These are phyloP conservation scores for Thalassiosira livingstoniorum DNA, from an alignment of 352 stramenopile species.

Conservation along the genomic window DNA sequence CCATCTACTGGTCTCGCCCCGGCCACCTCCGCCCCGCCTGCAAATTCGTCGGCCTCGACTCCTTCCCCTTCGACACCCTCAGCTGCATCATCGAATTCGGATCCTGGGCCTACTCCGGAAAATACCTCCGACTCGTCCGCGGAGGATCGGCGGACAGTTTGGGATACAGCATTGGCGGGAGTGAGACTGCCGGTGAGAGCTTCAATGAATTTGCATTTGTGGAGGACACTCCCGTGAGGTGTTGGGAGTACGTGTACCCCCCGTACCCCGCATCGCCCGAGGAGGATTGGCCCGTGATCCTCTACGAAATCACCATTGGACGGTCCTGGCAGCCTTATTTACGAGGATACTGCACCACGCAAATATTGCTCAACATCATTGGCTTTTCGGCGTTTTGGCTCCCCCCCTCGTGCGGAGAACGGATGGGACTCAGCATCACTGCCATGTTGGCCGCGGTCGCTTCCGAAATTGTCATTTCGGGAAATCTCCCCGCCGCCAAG, in stretches of 20 bases:
- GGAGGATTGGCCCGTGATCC: constrained; percentile 58
- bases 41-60: constrained; percentile 58
- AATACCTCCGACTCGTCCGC: constrained; percentile 48
- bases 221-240: constrained; percentile 26
- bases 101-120: constrained; percentile 48
- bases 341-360: constrained; percentile 45
- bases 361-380: constrained; percentile 56
- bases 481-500: constrained; percentile 33
- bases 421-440: constrained; percentile 61
- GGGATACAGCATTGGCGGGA: constrained; percentile 44
- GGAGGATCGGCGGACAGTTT: constrained; percentile 3
- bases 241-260: constrained; percentile 37
- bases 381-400: constrained; percentile 63
- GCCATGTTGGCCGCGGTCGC: constrained; percentile 57
- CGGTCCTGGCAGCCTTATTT: constrained; percentile 60
- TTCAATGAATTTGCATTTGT: constrained; percentile 53
- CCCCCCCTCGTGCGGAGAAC: constrained; percentile 50
- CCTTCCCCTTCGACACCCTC: constrained; percentile 64
- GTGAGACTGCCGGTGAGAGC: constrained; percentile 45
- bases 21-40: constrained; percentile 53
- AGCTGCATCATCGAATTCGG: constrained; percentile 62
- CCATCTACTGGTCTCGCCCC: constrained; percentile 52
- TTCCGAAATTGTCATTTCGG: constrained; percentile 52
- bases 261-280: constrained; percentile 40
- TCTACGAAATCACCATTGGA: constrained; percentile 51